These are phyloP conservation scores for Lichtheimia ramosa DNA, from an alignment of 371 early-diverging fungal genomes.

Conservation along the genomic window DNA sequence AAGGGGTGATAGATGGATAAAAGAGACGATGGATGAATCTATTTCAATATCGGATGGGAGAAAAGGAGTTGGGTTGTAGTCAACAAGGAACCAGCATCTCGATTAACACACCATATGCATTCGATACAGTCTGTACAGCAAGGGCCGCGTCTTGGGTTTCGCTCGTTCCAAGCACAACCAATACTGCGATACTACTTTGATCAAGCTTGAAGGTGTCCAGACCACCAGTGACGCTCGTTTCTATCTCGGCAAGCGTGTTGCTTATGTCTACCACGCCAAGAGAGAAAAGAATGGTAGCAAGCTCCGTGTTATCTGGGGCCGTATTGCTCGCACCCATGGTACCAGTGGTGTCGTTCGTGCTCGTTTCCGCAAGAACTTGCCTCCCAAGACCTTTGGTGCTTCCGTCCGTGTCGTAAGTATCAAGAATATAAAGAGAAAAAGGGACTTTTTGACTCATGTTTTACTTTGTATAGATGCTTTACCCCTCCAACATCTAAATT, in stretches of 20 bases:
- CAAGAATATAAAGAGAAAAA: background rate
- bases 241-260: conserved; percentile 90
- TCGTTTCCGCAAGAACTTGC: conserved; percentile 95
- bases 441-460: background rate
- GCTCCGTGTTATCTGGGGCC: conserved; percentile 97
- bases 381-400: conserved; percentile 92
- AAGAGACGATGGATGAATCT: conserved; percentile 4
- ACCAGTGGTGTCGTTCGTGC: conserved; percentile 96
- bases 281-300: conserved; percentile 88
- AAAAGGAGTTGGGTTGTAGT: too few species aligned
- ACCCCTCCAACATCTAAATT: conserved; percentile 11
- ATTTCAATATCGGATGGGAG: background rate
- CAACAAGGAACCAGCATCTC: too few species aligned
- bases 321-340: conserved; percentile 93
- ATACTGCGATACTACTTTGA: conserved; percentile 85
- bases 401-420: conserved; percentile 84
- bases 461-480: conserved; percentile 6
- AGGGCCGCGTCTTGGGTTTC: conserved; percentile 95
- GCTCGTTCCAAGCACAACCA: conserved; percentile 91
- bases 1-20: conserved; percentile 21
- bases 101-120: too few species aligned
- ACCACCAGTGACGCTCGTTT: conserved; percentile 84
- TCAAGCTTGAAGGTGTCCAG: conserved; percentile 92
- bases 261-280: conserved; percentile 86
- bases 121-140: conserved; percentile 87